Base-by-base conservation (phyloP, 75 land plant species). In the Ceratopteris richardii region DNA sequence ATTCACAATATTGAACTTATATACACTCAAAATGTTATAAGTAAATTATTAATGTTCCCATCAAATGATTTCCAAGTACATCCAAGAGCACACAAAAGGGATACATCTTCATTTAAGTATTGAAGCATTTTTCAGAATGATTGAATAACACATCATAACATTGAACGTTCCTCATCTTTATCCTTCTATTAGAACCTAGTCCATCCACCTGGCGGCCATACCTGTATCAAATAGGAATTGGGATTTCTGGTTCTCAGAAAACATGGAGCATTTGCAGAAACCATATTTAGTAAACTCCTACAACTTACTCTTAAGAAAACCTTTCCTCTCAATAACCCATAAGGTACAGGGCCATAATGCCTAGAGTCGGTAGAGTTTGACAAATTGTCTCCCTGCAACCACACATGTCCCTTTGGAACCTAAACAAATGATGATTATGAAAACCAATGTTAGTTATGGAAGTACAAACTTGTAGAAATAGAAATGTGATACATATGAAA, bases 341-440 rank as follows among this genome's bases (percentile, higher is more conserved):
- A 74, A 25, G 98, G 96, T 57, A 88, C 75, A 20, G 98, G 67
- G 17, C 98, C 98, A 57, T 77, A 93, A 44, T 80, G 47, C 53
- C 98, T 66, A 0, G 98, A 93, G 74, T 93, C 98, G 0, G 51
- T 75, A 9, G 96, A 89, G 11, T 59, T 62, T 47, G 77, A 71
- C 1, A 70, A 51, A 55, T 88, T 88, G 66, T 93, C 98, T 18
- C 98, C 98, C 64, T 85, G 84, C 25, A 93, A 39, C 95, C 95
- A 93, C 44, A 88, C 87, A 68, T 93, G 98, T 26, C 95, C 98
- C 67, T 85, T 83, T 1, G 98, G 98, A 16, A 92, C 83, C 97
- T 92, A 52, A n/a, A n/a, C n/a, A 28, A 57, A 19, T 20, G 51
- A 27, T n/a, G 61, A 26, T 28, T 14, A 17, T 41, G 19, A 63